phyloP scores from a whole-genome alignment of 192 early-diverging fungal species.

The Physocladia obscura region DNA sequence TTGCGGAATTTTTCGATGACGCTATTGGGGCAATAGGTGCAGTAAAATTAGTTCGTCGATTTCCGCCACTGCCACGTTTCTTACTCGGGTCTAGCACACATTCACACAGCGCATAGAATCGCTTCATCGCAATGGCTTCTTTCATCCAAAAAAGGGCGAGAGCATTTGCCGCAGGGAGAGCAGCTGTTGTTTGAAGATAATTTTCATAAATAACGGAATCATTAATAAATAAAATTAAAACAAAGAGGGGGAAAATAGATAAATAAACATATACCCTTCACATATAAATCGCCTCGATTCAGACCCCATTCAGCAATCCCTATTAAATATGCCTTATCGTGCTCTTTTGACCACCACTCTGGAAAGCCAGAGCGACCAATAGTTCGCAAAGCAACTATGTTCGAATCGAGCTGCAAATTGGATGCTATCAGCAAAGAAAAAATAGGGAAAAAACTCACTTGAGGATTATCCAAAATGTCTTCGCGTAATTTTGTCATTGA shows the following conservation, averaged over 20 bases:
- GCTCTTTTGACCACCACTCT: constrained; percentile 71
- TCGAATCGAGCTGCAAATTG: constrained; percentile 33
- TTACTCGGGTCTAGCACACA: constrained; percentile 36
- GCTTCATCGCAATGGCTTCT: constrained; percentile 44
- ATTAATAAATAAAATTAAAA: constrained; percentile 24
- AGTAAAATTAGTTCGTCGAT: constrained; percentile 5
- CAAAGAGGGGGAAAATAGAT: neutral
- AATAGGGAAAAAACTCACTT: constrained; percentile 19
- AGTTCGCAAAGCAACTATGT: constrained; percentile 30
- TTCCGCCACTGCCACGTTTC: constrained; percentile 23
- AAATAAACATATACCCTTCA: constrained; percentile 43
- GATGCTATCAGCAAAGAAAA: neutral
- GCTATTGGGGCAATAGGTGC: constrained; percentile 3
- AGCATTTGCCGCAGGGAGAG: constrained; percentile 35
- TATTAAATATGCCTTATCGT: constrained; percentile 67
- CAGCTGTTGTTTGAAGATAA: constrained; percentile 33
- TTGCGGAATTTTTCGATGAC: constrained; percentile 10
- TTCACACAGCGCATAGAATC: constrained; percentile 48
- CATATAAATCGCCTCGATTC: constrained; percentile 65
- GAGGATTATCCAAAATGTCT: constrained; percentile 55
- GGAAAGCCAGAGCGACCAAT: constrained; percentile 46
- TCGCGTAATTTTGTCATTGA: constrained; percentile 70
- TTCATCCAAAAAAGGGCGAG: constrained; percentile 57
- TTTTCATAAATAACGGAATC: constrained; percentile 41
- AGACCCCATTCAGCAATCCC: constrained; percentile 73